Evolutionary conservation across 192 early-diverging fungal genomes (phyloP), one percentile per base, ranked within the genome.

Genomic region (Umbelopsis sp.): DNA sequence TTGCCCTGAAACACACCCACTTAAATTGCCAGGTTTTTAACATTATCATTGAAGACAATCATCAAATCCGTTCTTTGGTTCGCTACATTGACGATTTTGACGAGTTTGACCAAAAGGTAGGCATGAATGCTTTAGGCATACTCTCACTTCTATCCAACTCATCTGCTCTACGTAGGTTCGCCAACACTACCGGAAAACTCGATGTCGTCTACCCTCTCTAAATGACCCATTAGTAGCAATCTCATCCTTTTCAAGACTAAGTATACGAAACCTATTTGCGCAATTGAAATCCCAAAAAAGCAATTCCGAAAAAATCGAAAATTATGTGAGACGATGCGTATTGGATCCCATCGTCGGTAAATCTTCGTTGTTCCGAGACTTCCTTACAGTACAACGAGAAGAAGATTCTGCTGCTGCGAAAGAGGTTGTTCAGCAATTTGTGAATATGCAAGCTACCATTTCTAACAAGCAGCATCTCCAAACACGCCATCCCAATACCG

Each of bases 241-340:
- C 52, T 25, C 22, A 31, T 29, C n/a, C 29, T 62, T 14, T 32
- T 62, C 56, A 62, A 62, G 56, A 62, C 56, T 62, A 12, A 62
- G 56, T 34, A 62, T 62, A 34, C 56, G 56, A 8, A 62, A 62
- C 36, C 32, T 59, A 21, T 59, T 68, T 66, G 36, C 38, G 1
- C 66, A 36, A n/a, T 17, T 62, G 10, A 62, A 62, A 32, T 79
- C 79, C 21, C 74, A 70, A 20, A 87, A 87, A 70, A 77, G 80
- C 20, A 87, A 74, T 29, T 70, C 82, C 0, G 80, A 83, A 53
- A 80, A 84, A 65, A 51, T 87, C 16, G 84, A 87, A 45, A 51
- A 25, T 17, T 87, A 87, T 45, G 41, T 87, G 16, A 77, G 74
- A 8, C 80, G 81, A 53, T 82, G 82, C 2, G 59, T 76, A 11